Percentiles rank a stretch among this genome's conserved stretches.
These are phyloP conservation scores for Bigelowiella natans DNA, from an alignment of 78 protist genomes.

Conservation along the genomic window DNA sequence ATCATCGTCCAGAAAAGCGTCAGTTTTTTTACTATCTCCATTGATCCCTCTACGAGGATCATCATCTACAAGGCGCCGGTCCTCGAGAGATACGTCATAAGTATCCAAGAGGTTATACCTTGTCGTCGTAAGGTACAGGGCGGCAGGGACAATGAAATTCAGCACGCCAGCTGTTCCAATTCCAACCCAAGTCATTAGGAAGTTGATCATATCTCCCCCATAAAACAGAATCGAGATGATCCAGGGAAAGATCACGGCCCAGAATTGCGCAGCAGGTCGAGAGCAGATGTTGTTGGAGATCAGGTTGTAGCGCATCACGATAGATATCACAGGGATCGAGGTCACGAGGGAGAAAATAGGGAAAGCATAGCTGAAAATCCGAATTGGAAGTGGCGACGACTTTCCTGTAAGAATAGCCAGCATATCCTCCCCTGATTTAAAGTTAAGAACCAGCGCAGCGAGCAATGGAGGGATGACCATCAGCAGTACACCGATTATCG, in stretches of 20 bases:
- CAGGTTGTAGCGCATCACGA: constrained; percentile 31
- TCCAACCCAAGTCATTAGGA: background rate
- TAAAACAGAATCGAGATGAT: background rate
- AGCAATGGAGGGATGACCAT: background rate
- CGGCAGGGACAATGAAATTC: background rate
- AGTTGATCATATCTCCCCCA: background rate
- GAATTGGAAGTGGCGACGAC: background rate
- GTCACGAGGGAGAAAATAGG: constrained; percentile 20
- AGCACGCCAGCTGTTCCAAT: background rate
- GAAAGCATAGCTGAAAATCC: background rate
- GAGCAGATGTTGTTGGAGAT: constrained; percentile 2
- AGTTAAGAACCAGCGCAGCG: background rate
- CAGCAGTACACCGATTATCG: background rate
- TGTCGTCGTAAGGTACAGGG: background rate
- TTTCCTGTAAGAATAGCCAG: background rate
- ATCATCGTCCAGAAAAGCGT: too few species aligned
- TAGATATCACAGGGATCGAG: constrained; percentile 25
- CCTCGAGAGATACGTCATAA: too few species aligned
- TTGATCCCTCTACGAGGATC: too few species aligned
- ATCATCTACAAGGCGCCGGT: too few species aligned
- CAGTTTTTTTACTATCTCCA: too few species aligned
- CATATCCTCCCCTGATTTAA: background rate
- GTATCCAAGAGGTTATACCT: too few species aligned
- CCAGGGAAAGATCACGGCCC: constrained; percentile 39
- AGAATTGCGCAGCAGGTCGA: background rate